phyloP scores from a whole-genome alignment of 345 rosid species.

The Eutrema heterophyllum region DNA sequence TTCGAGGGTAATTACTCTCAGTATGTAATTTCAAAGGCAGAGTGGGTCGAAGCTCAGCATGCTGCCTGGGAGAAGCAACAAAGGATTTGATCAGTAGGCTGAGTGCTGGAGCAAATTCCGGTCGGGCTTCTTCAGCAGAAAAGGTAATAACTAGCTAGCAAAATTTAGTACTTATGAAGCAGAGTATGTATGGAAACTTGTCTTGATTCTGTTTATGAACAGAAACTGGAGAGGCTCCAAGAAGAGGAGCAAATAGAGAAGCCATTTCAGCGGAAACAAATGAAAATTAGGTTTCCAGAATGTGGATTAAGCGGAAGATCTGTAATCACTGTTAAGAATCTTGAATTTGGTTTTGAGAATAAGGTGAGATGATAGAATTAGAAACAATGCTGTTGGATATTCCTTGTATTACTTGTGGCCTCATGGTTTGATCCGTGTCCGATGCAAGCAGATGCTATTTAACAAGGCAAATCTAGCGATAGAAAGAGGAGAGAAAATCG shows the following conservation, averaged over 20 bases:
- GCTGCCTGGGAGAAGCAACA: conserved; percentile 87
- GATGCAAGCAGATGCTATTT: conserved; percentile 49
- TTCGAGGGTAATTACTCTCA: conserved; percentile 85
- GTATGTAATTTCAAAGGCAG: conserved; percentile 60
- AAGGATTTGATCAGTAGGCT: conserved; percentile 67
- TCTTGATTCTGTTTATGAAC: conserved; percentile 5
- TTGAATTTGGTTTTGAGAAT: conserved; percentile 66
- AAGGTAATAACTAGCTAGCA: conserved; percentile 43
- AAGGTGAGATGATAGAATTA: conserved; percentile 41
- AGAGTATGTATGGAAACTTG: not conserved
- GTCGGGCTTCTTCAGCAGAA: conserved; percentile 92
- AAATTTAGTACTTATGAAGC: not conserved
- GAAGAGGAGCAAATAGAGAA: conserved; percentile 70
- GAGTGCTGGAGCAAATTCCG: conserved; percentile 78
- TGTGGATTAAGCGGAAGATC: conserved; percentile 79
- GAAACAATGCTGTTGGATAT: not conserved
- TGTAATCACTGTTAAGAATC: conserved; percentile 59
- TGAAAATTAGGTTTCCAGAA: conserved; percentile 89
- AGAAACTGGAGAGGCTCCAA: conserved; percentile 80
- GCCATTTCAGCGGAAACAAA: conserved; percentile 80
- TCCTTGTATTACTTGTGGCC: not conserved
- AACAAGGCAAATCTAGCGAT: conserved; percentile 57
- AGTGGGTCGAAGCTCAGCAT: conserved; percentile 63
- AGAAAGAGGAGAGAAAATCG: conserved; percentile 78
- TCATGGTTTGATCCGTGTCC: conserved; percentile 2